phyloP scores from a whole-genome alignment of 805 yeast genomes.

The Monosporozyma siamensis region DNA sequence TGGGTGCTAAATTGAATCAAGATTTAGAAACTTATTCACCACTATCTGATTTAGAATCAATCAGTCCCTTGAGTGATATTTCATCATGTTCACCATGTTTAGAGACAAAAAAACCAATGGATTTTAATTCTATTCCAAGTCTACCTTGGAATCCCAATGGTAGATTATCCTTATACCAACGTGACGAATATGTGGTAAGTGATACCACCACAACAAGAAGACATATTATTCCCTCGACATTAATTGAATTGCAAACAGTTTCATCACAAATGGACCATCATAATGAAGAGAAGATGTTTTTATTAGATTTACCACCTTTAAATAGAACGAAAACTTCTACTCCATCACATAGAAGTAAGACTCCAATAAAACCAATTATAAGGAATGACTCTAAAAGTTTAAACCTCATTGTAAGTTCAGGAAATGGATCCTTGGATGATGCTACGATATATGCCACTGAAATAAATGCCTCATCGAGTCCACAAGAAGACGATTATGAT shows the following conservation, averaged over 20 bases:
- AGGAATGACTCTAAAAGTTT: conserved; percentile 12
- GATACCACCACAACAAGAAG: not conserved
- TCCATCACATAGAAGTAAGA: conserved; percentile 16
- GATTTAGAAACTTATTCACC: conserved; percentile 10
- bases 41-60: conserved; percentile 14
- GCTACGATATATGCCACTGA: conserved; percentile 30
- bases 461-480: conserved; percentile 19
- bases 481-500: too few relatives aligned
- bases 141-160: conserved; percentile 1
- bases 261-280: too few relatives aligned
- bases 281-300: not conserved
- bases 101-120: conserved; percentile 10
- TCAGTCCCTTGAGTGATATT: conserved; percentile 20
- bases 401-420: conserved; percentile 23
- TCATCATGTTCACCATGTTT: conserved; percentile 13
- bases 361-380: conserved; percentile 19
- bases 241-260: conserved; percentile 3
- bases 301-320: conserved; percentile 3
- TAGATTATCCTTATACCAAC: not conserved
- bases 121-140: conserved; percentile 1
- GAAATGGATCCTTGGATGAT: conserved; percentile 23
- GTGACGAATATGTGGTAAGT: not conserved
- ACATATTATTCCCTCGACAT: not conserved
- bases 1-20: conserved; percentile 7
- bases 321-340: not conserved